These are phyloP conservation scores for Viola odorata DNA, from an alignment of 345 rosid genomes.

Conservation along the genomic window DNA sequence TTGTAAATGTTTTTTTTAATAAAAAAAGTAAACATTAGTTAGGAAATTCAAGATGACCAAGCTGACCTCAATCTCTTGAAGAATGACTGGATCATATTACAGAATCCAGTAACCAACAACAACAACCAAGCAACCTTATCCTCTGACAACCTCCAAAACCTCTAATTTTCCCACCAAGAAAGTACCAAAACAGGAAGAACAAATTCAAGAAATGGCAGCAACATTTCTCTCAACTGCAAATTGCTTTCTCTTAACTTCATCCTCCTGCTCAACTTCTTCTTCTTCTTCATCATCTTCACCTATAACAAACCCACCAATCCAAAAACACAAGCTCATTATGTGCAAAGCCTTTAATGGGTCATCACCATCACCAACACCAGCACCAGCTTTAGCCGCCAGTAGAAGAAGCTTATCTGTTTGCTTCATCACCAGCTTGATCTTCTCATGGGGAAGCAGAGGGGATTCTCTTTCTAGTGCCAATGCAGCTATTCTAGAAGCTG, in stretches of 20 bases:
- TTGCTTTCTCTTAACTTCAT: slow-evolving; percentile 23
- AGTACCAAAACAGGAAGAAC: slow-evolving; percentile 5
- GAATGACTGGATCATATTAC: slow-evolving; percentile 34
- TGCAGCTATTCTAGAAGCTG: slow-evolving; percentile 90
- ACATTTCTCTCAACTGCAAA: slow-evolving; percentile 46
- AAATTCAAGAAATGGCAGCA: slow-evolving; percentile 39
- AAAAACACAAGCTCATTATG: background rate
- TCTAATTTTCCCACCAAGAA: slow-evolving; percentile 31
- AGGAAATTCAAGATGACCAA: slow-evolving; percentile 16
- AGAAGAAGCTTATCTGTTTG: slow-evolving; percentile 56
- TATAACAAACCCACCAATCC: slow-evolving; percentile 9
- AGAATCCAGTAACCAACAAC: slow-evolving; percentile 16
- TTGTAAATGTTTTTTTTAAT: no score
- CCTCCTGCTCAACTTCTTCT: slow-evolving; percentile 14
- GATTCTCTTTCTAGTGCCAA: slow-evolving; percentile 27
- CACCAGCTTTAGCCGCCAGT: slow-evolving; percentile 33
- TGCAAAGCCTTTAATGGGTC: slow-evolving; percentile 40
- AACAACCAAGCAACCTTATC: slow-evolving; percentile 46
- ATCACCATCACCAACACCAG: slow-evolving; percentile 8
- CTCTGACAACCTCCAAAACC: slow-evolving; percentile 19
- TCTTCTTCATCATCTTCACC: slow-evolving; percentile 14
- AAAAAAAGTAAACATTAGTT: no score
- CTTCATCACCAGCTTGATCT: slow-evolving; percentile 42
- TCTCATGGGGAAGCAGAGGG: slow-evolving; percentile 32
- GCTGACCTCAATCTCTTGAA: slow-evolving; percentile 17